Percentiles rank a stretch among this genome's conserved stretches.
Conservation (phyloP, 176 grass and related monocot species). For the Zizania latifolia region DNA sequence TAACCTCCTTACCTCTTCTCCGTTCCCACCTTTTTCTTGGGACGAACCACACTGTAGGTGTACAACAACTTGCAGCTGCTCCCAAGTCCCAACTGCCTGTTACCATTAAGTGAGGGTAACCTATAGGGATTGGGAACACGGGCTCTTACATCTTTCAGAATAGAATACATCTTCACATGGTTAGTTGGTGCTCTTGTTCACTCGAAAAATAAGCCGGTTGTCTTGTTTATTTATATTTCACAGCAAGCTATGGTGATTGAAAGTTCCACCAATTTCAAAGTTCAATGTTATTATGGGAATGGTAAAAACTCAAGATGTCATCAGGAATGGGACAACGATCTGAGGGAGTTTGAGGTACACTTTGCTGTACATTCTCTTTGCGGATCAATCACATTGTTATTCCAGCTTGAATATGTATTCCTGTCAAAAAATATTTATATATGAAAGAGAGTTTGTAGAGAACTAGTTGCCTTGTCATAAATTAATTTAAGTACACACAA, state of each 20-base stretch:
- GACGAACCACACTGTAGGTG: background rate
- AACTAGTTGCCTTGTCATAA: constrained; percentile 8
- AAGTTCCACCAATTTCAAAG: constrained; percentile 81
- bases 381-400: background rate
- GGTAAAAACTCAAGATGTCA: constrained; percentile 60
- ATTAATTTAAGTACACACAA: constrained; percentile 6
- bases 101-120: background rate
- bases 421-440: constrained; percentile 9
- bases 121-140: background rate
- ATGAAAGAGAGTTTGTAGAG: background rate
- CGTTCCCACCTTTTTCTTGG: background rate
- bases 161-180: constrained; percentile 16
- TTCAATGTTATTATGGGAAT: constrained; percentile 52
- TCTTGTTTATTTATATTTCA: constrained; percentile 28
- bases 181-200: background rate
- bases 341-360: constrained; percentile 55
- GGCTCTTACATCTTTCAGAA: background rate
- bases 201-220: background rate
- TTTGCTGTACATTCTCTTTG: constrained; percentile 14
- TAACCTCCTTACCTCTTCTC: background rate
- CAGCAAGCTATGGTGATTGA: constrained; percentile 90
- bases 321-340: constrained; percentile 63
- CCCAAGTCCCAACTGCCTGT: constrained; percentile 2
- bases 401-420: constrained; percentile 5
- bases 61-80: background rate